phyloP scores from a whole-genome alignment of 164 flowering plant species.

The Nymphaea thermarum region DNA sequence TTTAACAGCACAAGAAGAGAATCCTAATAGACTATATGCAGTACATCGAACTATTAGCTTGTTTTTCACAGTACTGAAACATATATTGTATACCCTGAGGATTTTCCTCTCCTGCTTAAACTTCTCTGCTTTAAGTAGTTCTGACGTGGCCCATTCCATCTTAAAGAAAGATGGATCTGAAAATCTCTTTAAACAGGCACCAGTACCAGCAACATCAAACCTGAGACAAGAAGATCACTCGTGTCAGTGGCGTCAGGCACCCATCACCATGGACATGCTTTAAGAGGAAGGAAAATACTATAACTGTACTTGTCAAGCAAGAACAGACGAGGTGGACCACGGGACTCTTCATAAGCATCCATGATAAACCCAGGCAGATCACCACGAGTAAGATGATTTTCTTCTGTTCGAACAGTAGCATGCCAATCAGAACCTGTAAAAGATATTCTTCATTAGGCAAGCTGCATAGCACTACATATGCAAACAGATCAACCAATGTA shows the following conservation, averaged over 20 bases:
- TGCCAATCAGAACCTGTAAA: conserved; percentile 92
- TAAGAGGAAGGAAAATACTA: not conserved
- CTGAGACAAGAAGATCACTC: conserved; percentile 3
- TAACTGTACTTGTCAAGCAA: conserved; percentile 73
- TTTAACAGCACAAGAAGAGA: too few species aligned
- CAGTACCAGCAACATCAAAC: conserved; percentile 12
- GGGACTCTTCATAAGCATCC: conserved; percentile 88
- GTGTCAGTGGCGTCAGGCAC: too few species aligned
- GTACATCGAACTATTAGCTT: too few species aligned
- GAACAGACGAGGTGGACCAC: conserved; percentile 70
- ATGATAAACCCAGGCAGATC: conserved; percentile 75
- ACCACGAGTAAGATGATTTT: conserved; percentile 55
- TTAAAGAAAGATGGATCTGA: conserved; percentile 13
- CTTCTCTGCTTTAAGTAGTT: conserved; percentile 16
- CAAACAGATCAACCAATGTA: too few species aligned
- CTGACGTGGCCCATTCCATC: conserved; percentile 7
- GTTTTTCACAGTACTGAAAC: not conserved
- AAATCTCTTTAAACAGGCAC: conserved; percentile 13
- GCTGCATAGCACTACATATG: too few species aligned
- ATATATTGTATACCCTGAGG: conserved; percentile 36
- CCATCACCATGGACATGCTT: not conserved
- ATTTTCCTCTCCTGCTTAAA: conserved; percentile 34
- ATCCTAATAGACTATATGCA: too few species aligned
- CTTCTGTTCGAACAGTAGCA: conserved; percentile 34
- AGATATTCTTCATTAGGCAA: not conserved